Evolutionary conservation across 495 filamentous ascomycete genomes (phyloP).

Genomic region (Symbiotaphrina buchneri): DNA sequence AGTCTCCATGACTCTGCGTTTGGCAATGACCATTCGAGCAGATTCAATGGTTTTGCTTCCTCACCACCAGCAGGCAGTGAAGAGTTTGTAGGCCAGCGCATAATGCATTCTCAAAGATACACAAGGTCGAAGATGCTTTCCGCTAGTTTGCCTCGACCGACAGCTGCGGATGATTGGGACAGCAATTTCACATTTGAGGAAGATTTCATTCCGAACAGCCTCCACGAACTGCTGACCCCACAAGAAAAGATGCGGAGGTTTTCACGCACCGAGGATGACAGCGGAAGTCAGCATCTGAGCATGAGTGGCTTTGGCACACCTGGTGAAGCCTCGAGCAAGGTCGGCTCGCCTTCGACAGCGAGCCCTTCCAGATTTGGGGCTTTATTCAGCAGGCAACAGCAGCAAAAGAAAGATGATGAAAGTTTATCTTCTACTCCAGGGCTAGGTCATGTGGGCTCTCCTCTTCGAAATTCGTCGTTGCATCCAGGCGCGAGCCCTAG

Average conservation of each 20-base stretch:
- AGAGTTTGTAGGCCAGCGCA: slow-evolving; percentile 42
- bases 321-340: slow-evolving; percentile 39
- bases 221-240: slow-evolving; percentile 81
- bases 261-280: slow-evolving; percentile 46
- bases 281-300: slow-evolving; percentile 30
- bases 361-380: slow-evolving; percentile 77
- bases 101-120: slow-evolving; percentile 70
- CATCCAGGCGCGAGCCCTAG: slow-evolving; percentile 39
- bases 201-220: slow-evolving; percentile 65
- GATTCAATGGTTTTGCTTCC: slow-evolving; percentile 32
- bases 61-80: slow-evolving; percentile 39
- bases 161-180: slow-evolving; percentile 43
- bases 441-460: slow-evolving; percentile 81
- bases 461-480: slow-evolving; percentile 66
- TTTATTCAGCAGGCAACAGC: slow-evolving; percentile 39
- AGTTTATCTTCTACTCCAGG: slow-evolving; percentile 17
- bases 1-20: slow-evolving; percentile 71
- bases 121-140: slow-evolving; percentile 56
- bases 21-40: slow-evolving; percentile 35
- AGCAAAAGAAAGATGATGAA: slow-evolving; percentile 51
- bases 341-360: slow-evolving; percentile 56
- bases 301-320: slow-evolving; percentile 38
- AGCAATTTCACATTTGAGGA: slow-evolving; percentile 80
- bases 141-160: slow-evolving; percentile 46
- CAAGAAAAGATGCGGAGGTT: slow-evolving; percentile 70